Conservation (phyloP, 192 early-diverging fungal genomes). For the Backusella tuberculispora region DNA sequence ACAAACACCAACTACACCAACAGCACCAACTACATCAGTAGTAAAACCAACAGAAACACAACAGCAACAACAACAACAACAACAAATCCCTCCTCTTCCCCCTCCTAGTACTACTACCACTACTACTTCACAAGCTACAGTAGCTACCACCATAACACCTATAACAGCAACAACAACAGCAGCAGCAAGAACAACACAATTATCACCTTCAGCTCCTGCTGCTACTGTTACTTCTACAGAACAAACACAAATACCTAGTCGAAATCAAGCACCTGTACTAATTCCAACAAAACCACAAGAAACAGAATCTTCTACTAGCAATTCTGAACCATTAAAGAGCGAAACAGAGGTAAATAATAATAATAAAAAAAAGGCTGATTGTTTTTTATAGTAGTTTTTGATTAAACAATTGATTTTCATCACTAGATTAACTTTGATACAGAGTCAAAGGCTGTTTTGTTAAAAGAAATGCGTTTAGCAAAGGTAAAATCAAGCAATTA, state of each 20-base stretch:
- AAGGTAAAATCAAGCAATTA: neutral
- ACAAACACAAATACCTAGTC: too few species aligned
- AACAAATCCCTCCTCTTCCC: neutral
- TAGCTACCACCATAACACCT: neutral
- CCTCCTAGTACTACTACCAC: neutral
- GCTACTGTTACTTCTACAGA: too few species aligned
- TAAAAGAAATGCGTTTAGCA: constrained; percentile 15
- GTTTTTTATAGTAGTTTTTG: neutral
- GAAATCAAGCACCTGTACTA: neutral
- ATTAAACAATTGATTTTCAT: neutral
- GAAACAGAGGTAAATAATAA: neutral
- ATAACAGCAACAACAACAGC: neutral
- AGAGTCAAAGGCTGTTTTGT: neutral
- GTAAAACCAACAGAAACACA: neutral
- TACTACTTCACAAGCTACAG: neutral
- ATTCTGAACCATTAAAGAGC: neutral
- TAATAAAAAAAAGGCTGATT: neutral
- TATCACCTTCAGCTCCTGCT: neutral
- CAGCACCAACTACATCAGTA: neutral
- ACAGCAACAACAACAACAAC: neutral
- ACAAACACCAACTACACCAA: neutral
- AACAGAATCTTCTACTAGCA: neutral
- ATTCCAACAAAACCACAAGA: neutral
- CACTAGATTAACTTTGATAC: neutral
- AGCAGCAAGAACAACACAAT: neutral